Percentiles rank a stretch among this genome's conserved stretches.
Evolutionary conservation across 176 grass and related monocot genomes (phyloP).

Genomic region (Neostapfia colusana): DNA sequence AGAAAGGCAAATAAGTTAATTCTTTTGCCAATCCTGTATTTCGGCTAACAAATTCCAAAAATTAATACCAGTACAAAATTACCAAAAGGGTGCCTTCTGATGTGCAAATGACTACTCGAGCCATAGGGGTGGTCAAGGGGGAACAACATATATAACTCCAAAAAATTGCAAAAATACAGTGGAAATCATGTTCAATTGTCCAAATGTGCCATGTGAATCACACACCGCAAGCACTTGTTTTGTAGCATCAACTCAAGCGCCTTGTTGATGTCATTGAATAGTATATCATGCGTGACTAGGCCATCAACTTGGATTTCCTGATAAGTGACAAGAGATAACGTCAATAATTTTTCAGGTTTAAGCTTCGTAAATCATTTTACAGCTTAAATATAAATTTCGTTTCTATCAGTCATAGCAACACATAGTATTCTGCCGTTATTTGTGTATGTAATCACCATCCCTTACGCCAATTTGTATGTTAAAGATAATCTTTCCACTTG

Average conservation of each 20-base stretch:
- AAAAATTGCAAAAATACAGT: constrained; percentile 36
- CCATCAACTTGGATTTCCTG: constrained; percentile 89
- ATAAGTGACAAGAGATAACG: constrained; percentile 25
- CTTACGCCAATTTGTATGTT: constrained; percentile 12
- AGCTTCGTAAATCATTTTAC: constrained; percentile 22
- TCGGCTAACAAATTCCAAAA: constrained; percentile 21
- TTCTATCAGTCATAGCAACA: background rate
- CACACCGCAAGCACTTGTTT: constrained; percentile 82
- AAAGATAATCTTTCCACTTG: constrained; percentile 8
- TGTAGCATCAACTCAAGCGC: constrained; percentile 78
- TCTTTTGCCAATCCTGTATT: constrained; percentile 5
- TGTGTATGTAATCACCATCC: background rate
- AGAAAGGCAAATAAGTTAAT: constrained; percentile 5
- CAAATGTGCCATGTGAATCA: constrained; percentile 73
- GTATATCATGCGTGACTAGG: constrained; percentile 84
- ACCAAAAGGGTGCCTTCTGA: background rate
- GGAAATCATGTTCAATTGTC: constrained; percentile 26
- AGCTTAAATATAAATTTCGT: background rate
- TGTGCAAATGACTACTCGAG: constrained; percentile 10
- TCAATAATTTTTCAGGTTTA: constrained; percentile 17
- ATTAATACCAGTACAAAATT: constrained; percentile 1
- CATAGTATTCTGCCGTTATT: background rate
- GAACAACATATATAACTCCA: constrained; percentile 21
- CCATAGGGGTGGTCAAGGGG: constrained; percentile 14
- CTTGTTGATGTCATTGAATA: constrained; percentile 75